phyloP scores from a whole-genome alignment of 179 eudicot genomes.

The Patellifolia procumbens region DNA sequence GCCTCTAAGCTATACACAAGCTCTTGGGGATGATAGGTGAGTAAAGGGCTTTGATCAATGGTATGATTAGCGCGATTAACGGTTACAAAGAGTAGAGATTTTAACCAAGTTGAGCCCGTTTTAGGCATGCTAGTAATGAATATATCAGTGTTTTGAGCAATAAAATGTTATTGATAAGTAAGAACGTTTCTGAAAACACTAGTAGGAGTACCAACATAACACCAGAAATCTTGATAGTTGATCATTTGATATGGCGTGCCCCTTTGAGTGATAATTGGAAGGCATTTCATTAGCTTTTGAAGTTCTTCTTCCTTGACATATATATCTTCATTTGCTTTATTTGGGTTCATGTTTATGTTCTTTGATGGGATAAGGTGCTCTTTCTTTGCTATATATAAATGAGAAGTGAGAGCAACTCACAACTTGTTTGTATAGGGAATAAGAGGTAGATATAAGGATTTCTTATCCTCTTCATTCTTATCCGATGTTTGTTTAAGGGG shows the following conservation, averaged over 20 bases:
- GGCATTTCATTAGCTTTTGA: not conserved
- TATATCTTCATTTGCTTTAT: too few relatives aligned
- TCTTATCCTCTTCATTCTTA: too few relatives aligned
- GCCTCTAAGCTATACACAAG: not conserved
- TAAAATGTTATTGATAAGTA: not conserved
- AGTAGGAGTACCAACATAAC: too few relatives aligned
- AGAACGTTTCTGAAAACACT: not conserved
- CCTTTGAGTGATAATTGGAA: not conserved
- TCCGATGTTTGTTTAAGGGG: too few relatives aligned
- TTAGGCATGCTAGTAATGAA: not conserved
- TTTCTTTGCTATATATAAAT: too few relatives aligned
- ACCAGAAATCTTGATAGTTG: not conserved
- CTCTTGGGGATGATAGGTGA: not conserved
- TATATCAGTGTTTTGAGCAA: not conserved
- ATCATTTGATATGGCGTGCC: not conserved
- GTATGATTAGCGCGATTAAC: not conserved
- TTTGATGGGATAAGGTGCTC: too few relatives aligned
- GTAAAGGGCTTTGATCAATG: not conserved
- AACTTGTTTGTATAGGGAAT: too few relatives aligned
- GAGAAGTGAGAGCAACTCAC: too few relatives aligned
- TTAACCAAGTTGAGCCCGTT: not conserved
- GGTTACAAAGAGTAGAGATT: not conserved
- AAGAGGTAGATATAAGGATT: too few relatives aligned
- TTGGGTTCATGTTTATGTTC: conserved; percentile 45
- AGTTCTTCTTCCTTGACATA: not conserved